These are phyloP conservation scores for Aspergillus novofumigatus DNA, from an alignment of 2,329 filamentous ascomycete species.

Conservation along the genomic window DNA sequence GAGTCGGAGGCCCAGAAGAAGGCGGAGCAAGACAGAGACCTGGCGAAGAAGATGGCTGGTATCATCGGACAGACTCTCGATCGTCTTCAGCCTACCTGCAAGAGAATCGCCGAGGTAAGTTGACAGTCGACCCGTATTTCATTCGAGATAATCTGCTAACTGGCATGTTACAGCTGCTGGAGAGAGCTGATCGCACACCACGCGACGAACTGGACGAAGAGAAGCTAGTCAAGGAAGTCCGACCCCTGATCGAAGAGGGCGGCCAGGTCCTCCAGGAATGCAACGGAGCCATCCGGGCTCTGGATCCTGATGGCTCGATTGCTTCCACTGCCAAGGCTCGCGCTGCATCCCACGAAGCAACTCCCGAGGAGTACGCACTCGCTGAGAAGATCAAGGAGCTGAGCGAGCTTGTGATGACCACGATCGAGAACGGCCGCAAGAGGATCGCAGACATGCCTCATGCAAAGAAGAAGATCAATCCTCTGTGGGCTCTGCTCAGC, in stretches of 20 bases:
- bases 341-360: conserved; percentile 68
- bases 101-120: conserved; percentile 74
- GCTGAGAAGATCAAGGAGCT: conserved; percentile 82
- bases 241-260: conserved; percentile 83
- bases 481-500: conserved; percentile 68
- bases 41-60: conserved; percentile 69
- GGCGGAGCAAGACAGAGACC: conserved; percentile 65
- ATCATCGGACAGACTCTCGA: conserved; percentile 77
- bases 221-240: conserved; percentile 77
- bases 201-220: conserved; percentile 90
- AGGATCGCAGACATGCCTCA: conserved; percentile 88
- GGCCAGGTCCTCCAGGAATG: conserved; percentile 77
- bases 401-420: conserved; percentile 72
- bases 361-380: conserved; percentile 77
- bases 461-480: conserved; percentile 91
- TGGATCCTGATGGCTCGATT: conserved; percentile 86
- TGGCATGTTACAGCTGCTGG: conserved; percentile 58
- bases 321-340: conserved; percentile 80
- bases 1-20: conserved; percentile 55
- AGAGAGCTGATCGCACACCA: conserved; percentile 72
- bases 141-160: conserved; percentile 3
- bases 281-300: conserved; percentile 79
- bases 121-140: background rate
- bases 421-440: conserved; percentile 83
- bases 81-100: conserved; percentile 77